phyloP scores from a whole-genome alignment of 2,329 filamentous ascomycete species.

The Ophiobolus disseminans region DNA sequence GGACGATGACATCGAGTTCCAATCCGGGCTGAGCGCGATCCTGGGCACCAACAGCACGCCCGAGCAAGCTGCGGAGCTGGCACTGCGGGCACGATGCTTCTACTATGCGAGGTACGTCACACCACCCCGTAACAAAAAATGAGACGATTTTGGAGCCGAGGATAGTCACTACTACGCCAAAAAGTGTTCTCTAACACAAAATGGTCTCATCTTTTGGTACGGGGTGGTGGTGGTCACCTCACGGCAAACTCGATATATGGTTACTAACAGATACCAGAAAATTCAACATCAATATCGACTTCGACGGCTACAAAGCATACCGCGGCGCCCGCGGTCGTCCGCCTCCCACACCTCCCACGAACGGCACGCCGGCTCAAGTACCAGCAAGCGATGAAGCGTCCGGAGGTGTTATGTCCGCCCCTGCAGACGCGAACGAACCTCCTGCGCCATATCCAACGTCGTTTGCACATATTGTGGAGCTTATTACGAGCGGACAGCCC shows the following conservation, averaged over 20 bases:
- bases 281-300: slow-evolving; percentile 64
- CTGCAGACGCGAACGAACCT: slow-evolving; percentile 33
- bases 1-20: slow-evolving; percentile 72
- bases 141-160: too few species aligned
- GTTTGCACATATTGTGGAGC: slow-evolving; percentile 84
- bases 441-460: slow-evolving; percentile 78
- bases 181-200: too few species aligned
- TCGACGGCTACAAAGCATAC: slow-evolving; percentile 72
- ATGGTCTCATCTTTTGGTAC: too few species aligned
- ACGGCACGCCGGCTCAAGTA: slow-evolving; percentile 15
- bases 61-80: slow-evolving; percentile 8
- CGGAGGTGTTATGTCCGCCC: slow-evolving; percentile 31
- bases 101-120: slow-evolving; percentile 65
- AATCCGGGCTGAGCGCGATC: slow-evolving; percentile 71
- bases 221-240: too few species aligned
- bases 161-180: too few species aligned
- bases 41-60: slow-evolving; percentile 63
- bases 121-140: too few species aligned
- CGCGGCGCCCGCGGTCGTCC: slow-evolving; percentile 46
- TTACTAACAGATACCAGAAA: slow-evolving; percentile 50
- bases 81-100: slow-evolving; percentile 66
- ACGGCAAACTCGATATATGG: too few species aligned
- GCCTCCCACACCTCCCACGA: slow-evolving; percentile 24
- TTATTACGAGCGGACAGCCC: slow-evolving; percentile 81
- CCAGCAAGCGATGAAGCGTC: slow-evolving; percentile 16